A percentile compares a stretch with the other conserved stretches of the same genome.
phyloP scores from a whole-genome alignment of 129 eudicot species.

The carrot (Daucus carota) region DNA sequence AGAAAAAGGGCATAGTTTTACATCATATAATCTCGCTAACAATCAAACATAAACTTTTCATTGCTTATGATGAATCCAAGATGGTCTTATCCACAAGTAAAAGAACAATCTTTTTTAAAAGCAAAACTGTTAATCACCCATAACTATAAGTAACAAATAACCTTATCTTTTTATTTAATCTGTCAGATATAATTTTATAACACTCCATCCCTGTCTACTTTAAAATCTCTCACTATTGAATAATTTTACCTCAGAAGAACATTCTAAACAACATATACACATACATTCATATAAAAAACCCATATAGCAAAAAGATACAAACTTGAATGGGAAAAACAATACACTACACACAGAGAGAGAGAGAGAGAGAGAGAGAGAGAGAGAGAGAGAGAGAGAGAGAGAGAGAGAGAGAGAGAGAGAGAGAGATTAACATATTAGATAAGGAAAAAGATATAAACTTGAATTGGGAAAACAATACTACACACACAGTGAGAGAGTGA shows the following conservation, averaged over 20 bases:
- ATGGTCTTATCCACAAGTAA: neutral
- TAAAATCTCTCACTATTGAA: neutral
- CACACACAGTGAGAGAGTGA: too few relatives aligned
- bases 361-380: neutral
- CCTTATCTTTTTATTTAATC: neutral
- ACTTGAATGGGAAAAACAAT: neutral
- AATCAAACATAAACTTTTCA: neutral
- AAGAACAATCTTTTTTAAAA: neutral
- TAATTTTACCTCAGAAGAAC: neutral
- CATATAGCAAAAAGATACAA: neutral
- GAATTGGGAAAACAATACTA: slow-evolving; percentile 80
- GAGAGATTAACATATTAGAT: too few relatives aligned
- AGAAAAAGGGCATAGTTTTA: neutral
- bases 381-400: neutral
- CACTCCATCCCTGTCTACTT: neutral
- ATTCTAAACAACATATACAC: neutral
- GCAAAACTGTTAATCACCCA: neutral
- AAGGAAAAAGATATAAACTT: too few relatives aligned
- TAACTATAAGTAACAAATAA: neutral
- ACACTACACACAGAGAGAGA: neutral
- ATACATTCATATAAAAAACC: neutral
- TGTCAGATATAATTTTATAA: neutral
- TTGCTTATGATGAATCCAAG: neutral
- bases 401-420: neutral
- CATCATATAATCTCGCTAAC: neutral